phyloP scores from a whole-genome alignment of 2,329 filamentous ascomycete species.

The Cytospora chrysosperma region DNA sequence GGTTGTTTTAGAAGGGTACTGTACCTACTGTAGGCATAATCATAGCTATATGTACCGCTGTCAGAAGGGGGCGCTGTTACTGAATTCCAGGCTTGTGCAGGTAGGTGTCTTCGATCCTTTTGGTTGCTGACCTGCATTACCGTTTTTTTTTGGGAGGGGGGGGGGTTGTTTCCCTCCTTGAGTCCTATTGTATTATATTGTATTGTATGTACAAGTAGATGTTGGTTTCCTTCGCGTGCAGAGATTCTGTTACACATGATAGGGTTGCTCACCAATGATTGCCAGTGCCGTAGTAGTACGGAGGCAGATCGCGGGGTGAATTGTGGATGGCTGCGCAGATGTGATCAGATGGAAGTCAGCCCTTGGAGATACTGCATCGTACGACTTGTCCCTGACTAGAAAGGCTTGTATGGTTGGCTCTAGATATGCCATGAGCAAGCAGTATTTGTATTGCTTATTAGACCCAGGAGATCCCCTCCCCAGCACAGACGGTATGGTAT shows the following conservation, averaged over 20 bases:
- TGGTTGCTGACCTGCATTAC: not conserved
- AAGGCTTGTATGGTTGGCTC: not conserved
- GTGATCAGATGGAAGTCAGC: not conserved
- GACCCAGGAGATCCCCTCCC: not conserved
- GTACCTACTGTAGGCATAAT: too few relatives aligned
- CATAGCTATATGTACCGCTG: too few relatives aligned
- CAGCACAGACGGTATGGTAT: too few relatives aligned
- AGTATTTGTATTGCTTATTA: not conserved
- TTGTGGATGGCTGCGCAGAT: not conserved
- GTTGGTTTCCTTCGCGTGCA: constrained; percentile 6
- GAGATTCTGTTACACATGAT: constrained; percentile 19
- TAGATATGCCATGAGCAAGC: not conserved
- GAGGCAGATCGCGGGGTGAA: too few relatives aligned
- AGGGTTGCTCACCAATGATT: not conserved
- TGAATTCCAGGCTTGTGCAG: not conserved
- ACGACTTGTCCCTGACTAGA: not conserved
- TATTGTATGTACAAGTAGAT: too few relatives aligned
- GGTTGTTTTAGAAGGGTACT: too few relatives aligned
- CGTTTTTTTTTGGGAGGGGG: too few relatives aligned
- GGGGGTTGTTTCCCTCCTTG: not conserved
- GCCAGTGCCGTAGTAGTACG: not conserved
- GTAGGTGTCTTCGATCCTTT: not conserved
- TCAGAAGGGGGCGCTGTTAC: not conserved
- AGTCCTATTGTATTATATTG: too few relatives aligned
- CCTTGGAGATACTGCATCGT: constrained; percentile 7